Conservation (phyloP, 1,284 basidiomycete genomes). For the Austroboletus niveus region DNA sequence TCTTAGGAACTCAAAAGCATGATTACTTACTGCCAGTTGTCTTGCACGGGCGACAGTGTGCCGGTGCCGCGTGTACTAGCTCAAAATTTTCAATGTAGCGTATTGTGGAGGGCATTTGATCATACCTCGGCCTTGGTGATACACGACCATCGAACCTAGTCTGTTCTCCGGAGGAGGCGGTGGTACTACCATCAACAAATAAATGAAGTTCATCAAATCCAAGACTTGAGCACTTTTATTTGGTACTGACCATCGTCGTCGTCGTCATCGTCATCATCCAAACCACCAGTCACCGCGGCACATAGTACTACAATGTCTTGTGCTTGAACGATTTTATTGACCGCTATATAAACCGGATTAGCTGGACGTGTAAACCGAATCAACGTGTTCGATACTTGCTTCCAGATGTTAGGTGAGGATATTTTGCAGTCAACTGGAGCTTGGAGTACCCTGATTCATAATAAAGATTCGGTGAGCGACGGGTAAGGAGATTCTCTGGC, state of each 20-base stretch:
- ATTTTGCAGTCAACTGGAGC: constrained; percentile 27
- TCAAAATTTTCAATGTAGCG: constrained; percentile 1
- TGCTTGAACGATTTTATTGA: constrained; percentile 42
- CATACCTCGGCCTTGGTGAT: constrained; percentile 27
- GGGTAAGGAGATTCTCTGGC: constrained; percentile 18
- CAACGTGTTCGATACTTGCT: constrained; percentile 15
- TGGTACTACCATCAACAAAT: constrained; percentile 4
- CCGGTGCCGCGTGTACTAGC: constrained; percentile 23
- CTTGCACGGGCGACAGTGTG: constrained; percentile 20
- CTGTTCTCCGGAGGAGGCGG: constrained; percentile 39
- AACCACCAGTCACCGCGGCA: constrained; percentile 38
- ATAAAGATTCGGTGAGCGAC: constrained; percentile 21
- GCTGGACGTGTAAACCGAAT: neutral
- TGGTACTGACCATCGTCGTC: constrained; percentile 27
- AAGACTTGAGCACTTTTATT: neutral
- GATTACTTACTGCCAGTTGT: constrained; percentile 20
- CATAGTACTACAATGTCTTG: constrained; percentile 36
- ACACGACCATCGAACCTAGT: constrained; percentile 39
- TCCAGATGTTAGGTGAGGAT: constrained; percentile 32
- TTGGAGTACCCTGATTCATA: constrained; percentile 26
- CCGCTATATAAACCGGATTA: constrained; percentile 29
- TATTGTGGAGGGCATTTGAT: neutral
- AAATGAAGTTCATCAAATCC: neutral
- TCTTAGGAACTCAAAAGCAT: neutral
- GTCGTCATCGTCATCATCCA: constrained; percentile 32